Percentiles rank a stretch among this genome's conserved stretches.
Evolutionary conservation across 148 eudicot species (phyloP).

Genomic region (Euryodendron excelsum): DNA sequence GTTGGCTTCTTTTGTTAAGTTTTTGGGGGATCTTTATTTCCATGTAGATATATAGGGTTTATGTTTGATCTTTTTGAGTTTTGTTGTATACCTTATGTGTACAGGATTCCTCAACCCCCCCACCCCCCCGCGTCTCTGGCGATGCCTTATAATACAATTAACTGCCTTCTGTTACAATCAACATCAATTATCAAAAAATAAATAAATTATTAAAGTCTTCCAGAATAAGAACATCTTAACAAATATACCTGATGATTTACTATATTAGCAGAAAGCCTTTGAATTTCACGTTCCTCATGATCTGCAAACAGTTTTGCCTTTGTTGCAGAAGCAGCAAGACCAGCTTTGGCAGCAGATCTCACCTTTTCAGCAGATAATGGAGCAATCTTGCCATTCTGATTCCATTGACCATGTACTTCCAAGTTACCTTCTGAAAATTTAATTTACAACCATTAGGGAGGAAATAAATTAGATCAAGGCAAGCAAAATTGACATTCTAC

Average conservation of each 20-base stretch:
- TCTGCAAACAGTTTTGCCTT: slow-evolving; percentile 95
- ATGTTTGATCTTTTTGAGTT: too few relatives aligned
- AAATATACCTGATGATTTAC: slow-evolving; percentile 84
- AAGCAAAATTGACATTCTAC: slow-evolving; percentile 22
- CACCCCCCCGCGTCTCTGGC: too few relatives aligned
- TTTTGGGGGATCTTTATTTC: too few relatives aligned
- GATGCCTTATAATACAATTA: too few relatives aligned
- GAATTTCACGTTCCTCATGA: slow-evolving; percentile 97
- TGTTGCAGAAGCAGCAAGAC: slow-evolving; percentile 84
- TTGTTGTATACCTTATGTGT: too few relatives aligned
- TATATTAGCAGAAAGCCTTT: slow-evolving; percentile 87
- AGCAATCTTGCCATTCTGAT: slow-evolving; percentile 41
- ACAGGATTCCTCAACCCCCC: too few relatives aligned
- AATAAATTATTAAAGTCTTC: background rate
- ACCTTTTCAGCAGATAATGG: slow-evolving; percentile 64
- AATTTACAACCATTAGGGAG: slow-evolving; percentile 7
- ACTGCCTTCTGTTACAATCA: too few relatives aligned
- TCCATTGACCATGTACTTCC: slow-evolving; percentile 33
- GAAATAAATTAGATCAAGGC: slow-evolving; percentile 12
- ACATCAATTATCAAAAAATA: too few relatives aligned
- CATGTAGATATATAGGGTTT: too few relatives aligned
- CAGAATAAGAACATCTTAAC: background rate
- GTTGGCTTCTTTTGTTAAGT: too few relatives aligned
- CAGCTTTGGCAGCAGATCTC: slow-evolving; percentile 76
- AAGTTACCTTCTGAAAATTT: slow-evolving; percentile 37